These are phyloP conservation scores for Chalciporus chontae DNA, from an alignment of 768 basidiomycete genomes.

Conservation along the genomic window DNA sequence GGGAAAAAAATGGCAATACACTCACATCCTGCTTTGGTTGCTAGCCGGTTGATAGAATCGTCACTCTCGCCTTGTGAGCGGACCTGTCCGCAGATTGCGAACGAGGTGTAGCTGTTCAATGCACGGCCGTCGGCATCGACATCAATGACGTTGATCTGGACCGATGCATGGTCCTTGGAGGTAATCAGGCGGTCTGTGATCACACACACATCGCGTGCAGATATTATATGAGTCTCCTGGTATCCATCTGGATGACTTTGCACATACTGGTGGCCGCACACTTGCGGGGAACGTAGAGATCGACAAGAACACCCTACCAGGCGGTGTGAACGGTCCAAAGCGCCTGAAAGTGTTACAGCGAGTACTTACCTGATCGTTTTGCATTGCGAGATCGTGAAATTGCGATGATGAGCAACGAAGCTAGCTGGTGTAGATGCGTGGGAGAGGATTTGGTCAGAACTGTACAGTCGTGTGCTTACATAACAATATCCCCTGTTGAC, in stretches of 20 bases:
- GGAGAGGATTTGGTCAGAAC: conserved; percentile 26
- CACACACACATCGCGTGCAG: conserved; percentile 2
- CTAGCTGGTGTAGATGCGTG: conserved; percentile 21
- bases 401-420: neutral
- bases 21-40: conserved; percentile 93
- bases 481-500: neutral
- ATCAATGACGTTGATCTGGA: conserved; percentile 93
- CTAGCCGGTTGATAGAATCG: conserved; percentile 93
- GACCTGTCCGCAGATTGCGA: conserved; percentile 92
- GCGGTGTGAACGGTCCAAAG: conserved; percentile 1
- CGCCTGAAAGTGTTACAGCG: neutral
- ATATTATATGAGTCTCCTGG: neutral
- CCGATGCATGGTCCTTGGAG: conserved; percentile 98
- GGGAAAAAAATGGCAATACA: conserved; percentile 17
- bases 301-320: conserved; percentile 89
- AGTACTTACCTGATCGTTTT: conserved; percentile 81
- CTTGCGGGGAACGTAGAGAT: conserved; percentile 99
- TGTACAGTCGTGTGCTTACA: conserved; percentile 24
- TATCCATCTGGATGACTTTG: neutral
- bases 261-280: conserved; percentile 93
- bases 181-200: conserved; percentile 90
- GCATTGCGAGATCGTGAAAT: conserved; percentile 50
- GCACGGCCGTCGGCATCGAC: conserved; percentile 89
- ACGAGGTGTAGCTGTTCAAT: conserved; percentile 76
- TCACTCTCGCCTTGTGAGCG: conserved; percentile 95